Conservation (phyloP, 1,284 basidiomycete genomes). For the Peniophora sp. region DNA sequence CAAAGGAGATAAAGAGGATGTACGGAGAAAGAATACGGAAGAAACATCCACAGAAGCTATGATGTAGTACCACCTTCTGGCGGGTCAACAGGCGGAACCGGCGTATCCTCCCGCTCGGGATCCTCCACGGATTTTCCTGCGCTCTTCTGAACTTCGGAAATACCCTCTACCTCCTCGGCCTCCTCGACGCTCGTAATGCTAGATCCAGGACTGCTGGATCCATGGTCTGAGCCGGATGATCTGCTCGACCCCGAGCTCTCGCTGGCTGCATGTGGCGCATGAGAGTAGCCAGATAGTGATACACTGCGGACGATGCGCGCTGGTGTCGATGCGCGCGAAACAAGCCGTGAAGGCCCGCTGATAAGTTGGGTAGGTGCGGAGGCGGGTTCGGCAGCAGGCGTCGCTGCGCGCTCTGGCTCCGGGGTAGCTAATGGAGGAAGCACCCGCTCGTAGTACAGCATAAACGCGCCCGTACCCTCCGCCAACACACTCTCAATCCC, state of each 20-base stretch:
- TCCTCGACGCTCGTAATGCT: background rate
- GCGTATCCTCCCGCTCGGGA: background rate
- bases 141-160: no score
- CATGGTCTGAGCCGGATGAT: no score
- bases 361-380: no score
- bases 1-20: background rate
- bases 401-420: background rate
- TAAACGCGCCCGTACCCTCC: constrained; percentile 72
- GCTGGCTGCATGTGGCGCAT: background rate
- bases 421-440: background rate
- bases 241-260: background rate
- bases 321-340: no score
- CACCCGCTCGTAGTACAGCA: constrained; percentile 87
- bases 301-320: background rate
- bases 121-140: background rate
- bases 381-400: no score
- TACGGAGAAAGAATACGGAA: background rate
- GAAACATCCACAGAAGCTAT: background rate
- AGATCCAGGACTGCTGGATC: background rate
- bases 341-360: no score
- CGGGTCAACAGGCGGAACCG: background rate
- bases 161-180: background rate
- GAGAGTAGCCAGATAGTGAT: background rate
- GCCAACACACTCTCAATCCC: constrained; percentile 67
- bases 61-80: background rate